A percentile compares a stretch with the other conserved stretches of the same genome.
Conservation (phyloP, 2,329 filamentous ascomycete genomes). For the Mariannaea elegans region DNA sequence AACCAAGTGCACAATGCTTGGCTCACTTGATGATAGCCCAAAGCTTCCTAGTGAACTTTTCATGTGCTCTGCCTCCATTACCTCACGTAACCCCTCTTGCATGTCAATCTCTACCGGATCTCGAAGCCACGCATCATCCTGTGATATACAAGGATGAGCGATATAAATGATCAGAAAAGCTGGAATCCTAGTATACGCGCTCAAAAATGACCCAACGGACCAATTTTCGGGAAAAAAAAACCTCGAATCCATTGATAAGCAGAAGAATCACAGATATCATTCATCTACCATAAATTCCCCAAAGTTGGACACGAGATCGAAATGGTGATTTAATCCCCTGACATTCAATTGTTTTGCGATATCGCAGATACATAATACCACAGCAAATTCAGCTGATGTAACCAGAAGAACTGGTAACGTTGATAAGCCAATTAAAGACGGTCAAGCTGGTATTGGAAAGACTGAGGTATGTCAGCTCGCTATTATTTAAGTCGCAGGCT, state of each 20-base stretch:
- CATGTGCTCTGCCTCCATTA: slow-evolving; percentile 1
- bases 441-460: slow-evolving; percentile 67
- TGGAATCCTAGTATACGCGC: slow-evolving; percentile 28
- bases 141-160: slow-evolving; percentile 3
- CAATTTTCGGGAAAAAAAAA: slow-evolving; percentile 32
- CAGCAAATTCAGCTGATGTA: slow-evolving; percentile 65
- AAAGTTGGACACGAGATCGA: slow-evolving; percentile 5
- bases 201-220: slow-evolving; percentile 24
- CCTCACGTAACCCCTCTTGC: not conserved
- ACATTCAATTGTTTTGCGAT: slow-evolving; percentile 15
- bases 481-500: too few relatives aligned
- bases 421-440: slow-evolving; percentile 78
- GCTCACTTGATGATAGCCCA: slow-evolving; percentile 2
- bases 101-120: slow-evolving; percentile 3
- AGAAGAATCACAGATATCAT: slow-evolving; percentile 45
- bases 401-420: slow-evolving; percentile 70
- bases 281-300: slow-evolving; percentile 15
- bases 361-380: slow-evolving; percentile 22
- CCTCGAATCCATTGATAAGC: slow-evolving; percentile 69
- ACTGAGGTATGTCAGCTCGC: slow-evolving; percentile 74
- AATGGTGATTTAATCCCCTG: slow-evolving; percentile 18
- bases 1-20: too few relatives aligned
- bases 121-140: slow-evolving; percentile 1
- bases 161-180: slow-evolving; percentile 19
- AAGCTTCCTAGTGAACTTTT: not conserved